A percentile compares a stretch with the other conserved stretches of the same genome.
These are phyloP conservation scores for Flagelloscypha sp. DNA, from an alignment of 768 basidiomycete species.

Conservation along the genomic window DNA sequence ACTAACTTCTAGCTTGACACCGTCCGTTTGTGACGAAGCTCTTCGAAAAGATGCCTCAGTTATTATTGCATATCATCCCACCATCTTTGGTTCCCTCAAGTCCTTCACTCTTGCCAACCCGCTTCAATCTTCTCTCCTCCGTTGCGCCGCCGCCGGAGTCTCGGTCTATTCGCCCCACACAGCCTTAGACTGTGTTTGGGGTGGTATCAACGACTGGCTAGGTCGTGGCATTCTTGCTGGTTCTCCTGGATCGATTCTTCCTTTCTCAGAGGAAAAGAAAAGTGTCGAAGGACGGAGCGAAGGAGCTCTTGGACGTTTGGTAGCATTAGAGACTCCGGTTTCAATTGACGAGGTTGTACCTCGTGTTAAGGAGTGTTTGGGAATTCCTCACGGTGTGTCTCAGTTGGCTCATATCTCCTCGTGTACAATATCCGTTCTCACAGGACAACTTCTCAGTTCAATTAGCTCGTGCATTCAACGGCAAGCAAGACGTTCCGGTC, in stretches of 20 bases:
- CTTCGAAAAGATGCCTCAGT: constrained; percentile 50
- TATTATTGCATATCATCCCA: constrained; percentile 80
- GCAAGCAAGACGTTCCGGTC: constrained; percentile 28
- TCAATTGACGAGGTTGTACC: constrained; percentile 50
- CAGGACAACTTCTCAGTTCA: constrained; percentile 41
- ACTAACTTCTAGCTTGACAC: constrained; percentile 49
- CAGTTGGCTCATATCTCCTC: constrained; percentile 7
- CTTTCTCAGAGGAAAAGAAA: constrained; percentile 34
- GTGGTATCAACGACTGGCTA: constrained; percentile 90
- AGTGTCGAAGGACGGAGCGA: constrained; percentile 28
- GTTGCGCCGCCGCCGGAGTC: constrained; percentile 74
- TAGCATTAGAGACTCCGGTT: constrained; percentile 51
- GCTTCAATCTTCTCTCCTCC: constrained; percentile 72
- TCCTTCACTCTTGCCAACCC: constrained; percentile 73
- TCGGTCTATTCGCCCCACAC: constrained; percentile 87
- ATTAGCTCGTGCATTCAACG: constrained; percentile 43
- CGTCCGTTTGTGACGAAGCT: constrained; percentile 63
- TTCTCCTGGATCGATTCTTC: constrained; percentile 21
- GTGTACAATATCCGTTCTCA: constrained; percentile 9
- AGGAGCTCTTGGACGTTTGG: constrained; percentile 63
- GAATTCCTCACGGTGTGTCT: constrained; percentile 47
- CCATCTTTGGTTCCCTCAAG: constrained; percentile 69
- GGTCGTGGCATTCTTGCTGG: constrained; percentile 42
- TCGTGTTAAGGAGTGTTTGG: constrained; percentile 64
- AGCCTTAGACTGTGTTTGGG: constrained; percentile 74